Evolutionary conservation across 2,329 filamentous ascomycete species (phyloP).

Genomic region (Phaeoacremonium minimum): DNA sequence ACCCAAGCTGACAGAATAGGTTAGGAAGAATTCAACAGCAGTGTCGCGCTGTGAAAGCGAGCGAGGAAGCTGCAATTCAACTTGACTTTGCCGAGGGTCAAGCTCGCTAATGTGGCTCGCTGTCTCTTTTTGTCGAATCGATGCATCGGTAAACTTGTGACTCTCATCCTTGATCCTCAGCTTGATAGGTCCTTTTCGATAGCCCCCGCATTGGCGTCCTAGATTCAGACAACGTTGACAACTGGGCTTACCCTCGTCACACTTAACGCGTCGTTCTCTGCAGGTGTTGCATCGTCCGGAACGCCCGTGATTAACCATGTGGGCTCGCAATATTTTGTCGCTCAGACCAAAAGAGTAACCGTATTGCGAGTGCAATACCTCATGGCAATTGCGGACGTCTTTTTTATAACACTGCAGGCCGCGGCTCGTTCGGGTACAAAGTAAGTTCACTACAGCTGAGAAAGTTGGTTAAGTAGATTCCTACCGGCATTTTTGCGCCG

Average conservation of each 20-base stretch:
- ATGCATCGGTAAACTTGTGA: not conserved
- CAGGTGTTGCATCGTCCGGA: constrained; percentile 11
- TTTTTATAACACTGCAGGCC: no score
- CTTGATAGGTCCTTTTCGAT: not conserved
- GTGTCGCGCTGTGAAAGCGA: not conserved
- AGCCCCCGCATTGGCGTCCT: constrained; percentile 1
- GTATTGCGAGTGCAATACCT: no score
- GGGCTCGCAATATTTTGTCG: no score
- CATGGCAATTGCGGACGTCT: no score
- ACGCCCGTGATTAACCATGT: not conserved
- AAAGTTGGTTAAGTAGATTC: no score
- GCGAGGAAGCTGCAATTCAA: not conserved
- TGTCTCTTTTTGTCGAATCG: not conserved
- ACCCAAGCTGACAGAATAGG: constrained; percentile 4
- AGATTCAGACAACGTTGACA: constrained; percentile 11
- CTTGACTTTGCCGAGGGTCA: not conserved
- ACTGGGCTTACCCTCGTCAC: constrained; percentile 17
- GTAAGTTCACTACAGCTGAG: no score
- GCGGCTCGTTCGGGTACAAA: no score
- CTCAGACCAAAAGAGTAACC: no score
- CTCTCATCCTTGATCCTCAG: not conserved
- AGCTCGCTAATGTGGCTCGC: not conserved
- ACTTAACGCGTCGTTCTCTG: constrained; percentile 16
- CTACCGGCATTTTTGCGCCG: no score
- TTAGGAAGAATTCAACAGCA: constrained; percentile 7